These are phyloP conservation scores for Cutaneotrichosporon daszewskae DNA, from an alignment of 1,284 basidiomycete species.

Conservation along the genomic window DNA sequence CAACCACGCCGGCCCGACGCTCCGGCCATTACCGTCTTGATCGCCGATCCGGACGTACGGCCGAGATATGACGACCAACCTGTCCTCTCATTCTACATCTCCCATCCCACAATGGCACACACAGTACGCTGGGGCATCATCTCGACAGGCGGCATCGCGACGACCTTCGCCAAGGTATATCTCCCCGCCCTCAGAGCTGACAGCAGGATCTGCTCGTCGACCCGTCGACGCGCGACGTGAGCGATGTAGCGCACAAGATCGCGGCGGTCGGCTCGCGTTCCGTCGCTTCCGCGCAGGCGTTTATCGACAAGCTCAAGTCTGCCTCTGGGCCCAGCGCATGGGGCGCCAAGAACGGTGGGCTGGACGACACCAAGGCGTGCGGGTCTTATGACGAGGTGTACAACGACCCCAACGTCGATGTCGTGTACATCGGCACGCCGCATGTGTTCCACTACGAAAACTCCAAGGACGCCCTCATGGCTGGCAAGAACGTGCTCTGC, in stretches of 20 bases:
- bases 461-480: constrained; percentile 65
- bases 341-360: constrained; percentile 25
- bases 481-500: constrained; percentile 77
- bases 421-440: constrained; percentile 77
- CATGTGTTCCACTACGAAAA: constrained; percentile 78
- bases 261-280: constrained; percentile 73
- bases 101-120: constrained; percentile 2
- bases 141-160: constrained; percentile 41
- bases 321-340: constrained; percentile 9
- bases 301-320: constrained; percentile 53
- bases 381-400: constrained; percentile 74
- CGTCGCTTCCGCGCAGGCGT: constrained; percentile 62
- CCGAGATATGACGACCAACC: no score
- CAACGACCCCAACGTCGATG: constrained; percentile 63
- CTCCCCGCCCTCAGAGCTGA: background rate
- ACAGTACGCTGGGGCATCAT: constrained; percentile 45
- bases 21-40: no score
- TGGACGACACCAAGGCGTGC: constrained; percentile 57
- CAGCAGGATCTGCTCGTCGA: constrained; percentile 27
- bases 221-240: constrained; percentile 49
- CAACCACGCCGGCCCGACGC: no score
- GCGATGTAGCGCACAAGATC: constrained; percentile 70
- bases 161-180: constrained; percentile 33
- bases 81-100: no score
- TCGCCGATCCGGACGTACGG: no score